Conservation (phyloP, 192 early-diverging fungal genomes). For the Kickxella alabastrina region DNA sequence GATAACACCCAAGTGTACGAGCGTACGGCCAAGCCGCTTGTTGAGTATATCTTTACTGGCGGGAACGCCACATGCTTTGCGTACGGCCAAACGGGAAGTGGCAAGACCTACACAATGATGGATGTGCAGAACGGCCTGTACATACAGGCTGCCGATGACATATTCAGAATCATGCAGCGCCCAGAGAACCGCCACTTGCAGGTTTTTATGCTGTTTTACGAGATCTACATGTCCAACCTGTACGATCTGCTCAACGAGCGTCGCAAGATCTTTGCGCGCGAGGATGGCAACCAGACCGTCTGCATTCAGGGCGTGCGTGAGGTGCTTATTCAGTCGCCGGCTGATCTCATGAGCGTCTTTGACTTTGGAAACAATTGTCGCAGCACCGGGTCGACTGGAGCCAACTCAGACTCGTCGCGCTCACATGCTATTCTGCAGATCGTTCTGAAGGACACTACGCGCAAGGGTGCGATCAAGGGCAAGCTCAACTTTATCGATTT, state of each 20-base stretch:
- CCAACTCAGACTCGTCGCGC: slow-evolving; percentile 91
- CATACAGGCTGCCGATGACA: slow-evolving; percentile 86
- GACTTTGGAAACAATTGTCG: slow-evolving; percentile 85
- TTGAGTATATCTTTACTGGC: slow-evolving; percentile 90
- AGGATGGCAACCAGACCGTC: slow-evolving; percentile 94
- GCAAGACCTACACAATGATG: slow-evolving; percentile 98
- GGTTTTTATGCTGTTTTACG: slow-evolving; percentile 89
- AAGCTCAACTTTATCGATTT: slow-evolving; percentile 98
- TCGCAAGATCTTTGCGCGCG: slow-evolving; percentile 89
- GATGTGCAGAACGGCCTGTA: slow-evolving; percentile 85
- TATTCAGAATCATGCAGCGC: slow-evolving; percentile 71
- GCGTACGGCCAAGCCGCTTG: slow-evolving; percentile 88
- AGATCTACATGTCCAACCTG: slow-evolving; percentile 95
- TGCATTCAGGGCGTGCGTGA: slow-evolving; percentile 87
- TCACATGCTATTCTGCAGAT: slow-evolving; percentile 98
- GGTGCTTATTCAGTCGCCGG: slow-evolving; percentile 79
- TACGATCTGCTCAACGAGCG: slow-evolving; percentile 90
- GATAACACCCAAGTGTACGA: slow-evolving; percentile 84
- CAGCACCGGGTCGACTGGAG: slow-evolving; percentile 92
- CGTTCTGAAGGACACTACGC: slow-evolving; percentile 68
- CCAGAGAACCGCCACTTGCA: slow-evolving; percentile 71
- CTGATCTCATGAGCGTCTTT: slow-evolving; percentile 88
- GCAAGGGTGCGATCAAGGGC: slow-evolving; percentile 60
- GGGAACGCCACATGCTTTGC: slow-evolving; percentile 99
- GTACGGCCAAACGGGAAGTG: slow-evolving; percentile 91